phyloP scores from a whole-genome alignment of 805 yeast species.

The Wickerhamomyces ciferrii region DNA sequence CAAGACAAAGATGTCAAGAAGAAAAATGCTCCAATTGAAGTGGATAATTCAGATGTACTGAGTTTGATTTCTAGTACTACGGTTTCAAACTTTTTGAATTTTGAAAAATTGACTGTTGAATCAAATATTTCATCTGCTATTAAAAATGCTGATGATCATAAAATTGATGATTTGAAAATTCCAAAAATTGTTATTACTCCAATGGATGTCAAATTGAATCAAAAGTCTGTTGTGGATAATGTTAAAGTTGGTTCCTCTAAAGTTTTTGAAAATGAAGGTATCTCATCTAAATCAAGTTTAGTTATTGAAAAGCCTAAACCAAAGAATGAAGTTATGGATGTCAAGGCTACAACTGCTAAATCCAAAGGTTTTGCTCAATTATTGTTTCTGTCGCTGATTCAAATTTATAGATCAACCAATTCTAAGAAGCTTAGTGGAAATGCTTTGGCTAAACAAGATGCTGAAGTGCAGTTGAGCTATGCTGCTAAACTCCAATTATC shows the following conservation, averaged over 20 bases:
- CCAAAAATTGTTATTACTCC: too few species aligned
- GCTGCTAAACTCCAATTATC: background rate
- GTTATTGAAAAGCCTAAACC: background rate
- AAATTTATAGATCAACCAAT: background rate
- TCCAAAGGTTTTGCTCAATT: background rate
- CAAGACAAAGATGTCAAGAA: slow-evolving; percentile 11
- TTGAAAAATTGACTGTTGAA: background rate
- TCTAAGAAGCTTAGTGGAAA: background rate
- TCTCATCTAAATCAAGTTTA: background rate
- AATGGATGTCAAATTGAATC: too few species aligned
- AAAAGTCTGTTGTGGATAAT: background rate
- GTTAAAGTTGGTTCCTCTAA: background rate
- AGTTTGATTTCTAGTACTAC: background rate
- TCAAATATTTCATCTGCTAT: background rate
- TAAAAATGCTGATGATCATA: background rate
- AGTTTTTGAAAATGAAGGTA: background rate
- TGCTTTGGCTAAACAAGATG: background rate
- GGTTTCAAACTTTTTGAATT: background rate
- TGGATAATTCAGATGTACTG: background rate
- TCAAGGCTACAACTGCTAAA: background rate
- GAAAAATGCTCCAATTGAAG: too few species aligned
- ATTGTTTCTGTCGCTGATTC: background rate
- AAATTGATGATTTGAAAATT: too few species aligned
- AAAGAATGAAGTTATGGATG: background rate
- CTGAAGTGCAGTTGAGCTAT: background rate